A percentile compares a stretch with the other conserved stretches of the same genome.
These are phyloP conservation scores for Penicillium psychrofluorescens DNA, from an alignment of 495 filamentous ascomycete species.

Conservation along the genomic window DNA sequence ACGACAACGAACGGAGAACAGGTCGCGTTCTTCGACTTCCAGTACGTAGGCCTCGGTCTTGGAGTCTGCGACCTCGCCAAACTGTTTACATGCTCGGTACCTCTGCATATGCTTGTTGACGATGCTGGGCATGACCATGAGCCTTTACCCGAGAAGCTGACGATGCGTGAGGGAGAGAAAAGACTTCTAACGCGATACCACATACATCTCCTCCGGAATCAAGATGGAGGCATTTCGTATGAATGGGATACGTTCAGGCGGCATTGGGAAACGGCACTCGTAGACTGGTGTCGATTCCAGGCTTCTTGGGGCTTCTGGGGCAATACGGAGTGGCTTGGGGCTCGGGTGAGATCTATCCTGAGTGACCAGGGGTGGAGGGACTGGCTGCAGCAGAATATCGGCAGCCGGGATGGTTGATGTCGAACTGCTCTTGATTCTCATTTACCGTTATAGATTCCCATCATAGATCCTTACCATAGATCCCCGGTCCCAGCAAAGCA, in stretches of 20 bases:
- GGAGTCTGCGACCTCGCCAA: slow-evolving; percentile 36
- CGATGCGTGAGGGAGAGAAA: slow-evolving; percentile 23
- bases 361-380: slow-evolving; percentile 20
- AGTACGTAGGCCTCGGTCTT: slow-evolving; percentile 31
- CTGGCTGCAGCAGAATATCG: slow-evolving; percentile 18
- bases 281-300: slow-evolving; percentile 37
- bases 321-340: slow-evolving; percentile 35
- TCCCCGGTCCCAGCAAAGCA: too few species aligned
- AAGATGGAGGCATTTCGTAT: slow-evolving; percentile 10
- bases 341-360: slow-evolving; percentile 29
- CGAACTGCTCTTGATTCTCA: slow-evolving; percentile 47
- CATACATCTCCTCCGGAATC: slow-evolving; percentile 6
- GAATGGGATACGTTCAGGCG: slow-evolving; percentile 21
- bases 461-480: too few species aligned
- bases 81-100: slow-evolving; percentile 34
- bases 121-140: slow-evolving; percentile 1
- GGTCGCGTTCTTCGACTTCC: slow-evolving; percentile 36
- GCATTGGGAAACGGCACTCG: slow-evolving; percentile 34
- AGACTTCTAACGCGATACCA: slow-evolving; percentile 21
- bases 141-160: slow-evolving; percentile 16
- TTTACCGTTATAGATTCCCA: too few species aligned
- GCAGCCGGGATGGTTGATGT: slow-evolving; percentile 8
- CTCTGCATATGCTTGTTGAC: slow-evolving; percentile 22
- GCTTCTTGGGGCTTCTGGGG: slow-evolving; percentile 39
- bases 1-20: slow-evolving; percentile 18